Conservation (phyloP, 176 grass and related monocot species). For the Luzula sylvatica region DNA sequence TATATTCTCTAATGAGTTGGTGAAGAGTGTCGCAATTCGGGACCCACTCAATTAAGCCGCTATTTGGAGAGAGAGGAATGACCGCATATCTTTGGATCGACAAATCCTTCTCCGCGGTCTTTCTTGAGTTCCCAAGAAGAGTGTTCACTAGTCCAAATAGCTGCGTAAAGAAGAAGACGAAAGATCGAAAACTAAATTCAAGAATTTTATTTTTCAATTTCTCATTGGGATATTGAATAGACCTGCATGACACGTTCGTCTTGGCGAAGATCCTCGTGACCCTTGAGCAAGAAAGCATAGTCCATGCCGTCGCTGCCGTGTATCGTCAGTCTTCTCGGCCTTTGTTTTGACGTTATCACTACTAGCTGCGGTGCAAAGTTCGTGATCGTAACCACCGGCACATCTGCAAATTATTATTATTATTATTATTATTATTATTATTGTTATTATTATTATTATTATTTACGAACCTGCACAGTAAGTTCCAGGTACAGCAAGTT, state of each 20-base stretch:
- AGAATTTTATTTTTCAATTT: no score
- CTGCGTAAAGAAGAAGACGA: conserved; percentile 25
- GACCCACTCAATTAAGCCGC: conserved; percentile 97
- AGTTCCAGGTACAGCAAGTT: conserved; percentile 95
- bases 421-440: not conserved
- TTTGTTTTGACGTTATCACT: conserved; percentile 94
- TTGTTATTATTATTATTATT: not conserved
- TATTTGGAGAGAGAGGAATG: conserved; percentile 93
- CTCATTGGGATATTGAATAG: no score
- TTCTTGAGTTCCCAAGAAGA: conserved; percentile 78
- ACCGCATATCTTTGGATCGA: conserved; percentile 97
- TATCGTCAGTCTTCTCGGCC: conserved; percentile 90
- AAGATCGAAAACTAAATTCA: not conserved
- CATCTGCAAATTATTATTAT: conserved; percentile 30
- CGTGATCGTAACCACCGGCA: conserved; percentile 64
- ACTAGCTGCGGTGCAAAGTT: conserved; percentile 81
- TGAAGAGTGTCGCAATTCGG: conserved; percentile 91
- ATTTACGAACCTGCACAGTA: conserved; percentile 62
- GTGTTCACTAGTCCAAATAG: conserved; percentile 97
- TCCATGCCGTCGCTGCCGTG: conserved; percentile 88
- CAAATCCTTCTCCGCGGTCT: conserved; percentile 91
- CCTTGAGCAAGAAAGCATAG: conserved; percentile 96
- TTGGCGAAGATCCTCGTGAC: conserved; percentile 96
- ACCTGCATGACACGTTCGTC: conserved; percentile 99
- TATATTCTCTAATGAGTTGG: conserved; percentile 87